phyloP scores from a whole-genome alignment of 2,329 filamentous ascomycete species.

The Ploettnerulaceae sp. region DNA sequence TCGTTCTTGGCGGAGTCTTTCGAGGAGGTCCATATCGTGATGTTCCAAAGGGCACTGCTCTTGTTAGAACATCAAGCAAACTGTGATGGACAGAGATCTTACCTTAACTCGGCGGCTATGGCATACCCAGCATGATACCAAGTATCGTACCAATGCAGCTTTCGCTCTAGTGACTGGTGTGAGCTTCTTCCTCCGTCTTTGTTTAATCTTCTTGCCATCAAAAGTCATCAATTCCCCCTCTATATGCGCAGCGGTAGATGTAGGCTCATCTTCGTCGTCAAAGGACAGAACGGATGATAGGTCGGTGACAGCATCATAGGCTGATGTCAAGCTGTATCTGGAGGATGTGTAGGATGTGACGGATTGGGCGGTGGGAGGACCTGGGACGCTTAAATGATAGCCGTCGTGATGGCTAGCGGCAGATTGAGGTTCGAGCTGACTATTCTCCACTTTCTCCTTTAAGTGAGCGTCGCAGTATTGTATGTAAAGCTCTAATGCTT shows the following conservation, averaged over 20 bases:
- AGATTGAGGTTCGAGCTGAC: slow-evolving; percentile 14
- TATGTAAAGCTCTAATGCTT: slow-evolving; percentile 24
- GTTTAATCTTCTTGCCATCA: slow-evolving; percentile 25
- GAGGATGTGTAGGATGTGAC: slow-evolving; percentile 22
- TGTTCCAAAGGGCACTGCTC: slow-evolving; percentile 30
- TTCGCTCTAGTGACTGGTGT: slow-evolving; percentile 23
- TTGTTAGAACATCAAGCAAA: slow-evolving; percentile 3
- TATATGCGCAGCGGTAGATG: slow-evolving; percentile 10
- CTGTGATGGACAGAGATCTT: slow-evolving; percentile 3
- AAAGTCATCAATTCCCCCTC: slow-evolving; percentile 21
- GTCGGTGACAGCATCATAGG: slow-evolving; percentile 22
- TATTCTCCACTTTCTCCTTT: slow-evolving; percentile 22
- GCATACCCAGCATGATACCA: slow-evolving; percentile 28
- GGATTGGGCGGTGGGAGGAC: slow-evolving; percentile 20
- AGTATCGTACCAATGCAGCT: slow-evolving; percentile 28
- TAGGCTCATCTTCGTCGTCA: slow-evolving; percentile 20
- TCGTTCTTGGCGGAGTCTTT: slow-evolving; percentile 12
- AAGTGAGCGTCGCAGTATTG: slow-evolving; percentile 14
- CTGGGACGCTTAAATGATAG: slow-evolving; percentile 17
- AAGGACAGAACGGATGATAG: slow-evolving; percentile 31
- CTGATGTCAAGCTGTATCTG: slow-evolving; percentile 14
- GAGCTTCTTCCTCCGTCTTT: slow-evolving; percentile 23
- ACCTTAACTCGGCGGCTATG: slow-evolving; percentile 22
- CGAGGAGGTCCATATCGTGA: slow-evolving; percentile 29
- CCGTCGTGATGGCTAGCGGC: slow-evolving; percentile 15